Evolutionary conservation across 345 rosid genomes (phyloP).

Genomic region (Citrus medica): DNA sequence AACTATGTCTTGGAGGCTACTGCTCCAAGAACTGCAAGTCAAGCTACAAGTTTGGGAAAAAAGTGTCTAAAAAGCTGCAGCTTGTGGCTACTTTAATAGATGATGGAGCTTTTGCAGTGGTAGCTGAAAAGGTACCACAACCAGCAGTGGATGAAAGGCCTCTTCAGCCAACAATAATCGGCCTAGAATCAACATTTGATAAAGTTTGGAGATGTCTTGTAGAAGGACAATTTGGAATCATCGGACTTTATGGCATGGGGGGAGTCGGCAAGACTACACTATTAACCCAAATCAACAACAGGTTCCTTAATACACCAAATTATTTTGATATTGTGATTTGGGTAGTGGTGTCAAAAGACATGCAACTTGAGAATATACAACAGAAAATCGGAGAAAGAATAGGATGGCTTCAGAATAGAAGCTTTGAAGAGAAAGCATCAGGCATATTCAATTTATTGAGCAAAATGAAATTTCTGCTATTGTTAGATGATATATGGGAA

Average conservation of each 20-base stretch:
- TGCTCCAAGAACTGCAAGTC: constrained; percentile 1
- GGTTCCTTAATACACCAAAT: too few species aligned
- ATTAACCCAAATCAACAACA: too few species aligned
- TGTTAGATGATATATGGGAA: constrained; percentile 5
- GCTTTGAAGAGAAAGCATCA: background rate
- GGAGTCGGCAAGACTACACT: background rate
- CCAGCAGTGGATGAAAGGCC: background rate
- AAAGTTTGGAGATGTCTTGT: background rate
- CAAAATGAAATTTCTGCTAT: constrained; percentile 15
- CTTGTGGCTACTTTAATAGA: background rate
- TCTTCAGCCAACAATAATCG: background rate
- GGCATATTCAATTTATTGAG: background rate
- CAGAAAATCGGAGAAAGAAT: too few species aligned
- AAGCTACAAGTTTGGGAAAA: constrained; percentile 1
- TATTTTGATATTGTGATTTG: too few species aligned
- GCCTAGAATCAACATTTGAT: background rate
- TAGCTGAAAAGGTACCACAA: background rate
- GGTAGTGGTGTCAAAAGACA: too few species aligned
- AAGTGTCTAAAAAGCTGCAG: background rate
- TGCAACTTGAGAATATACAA: too few species aligned
- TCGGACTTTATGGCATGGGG: too few species aligned
- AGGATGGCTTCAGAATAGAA: background rate
- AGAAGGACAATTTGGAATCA: background rate
- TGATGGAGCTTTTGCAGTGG: background rate
- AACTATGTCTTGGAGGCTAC: background rate